These are phyloP conservation scores for Ophiobolus disseminans DNA, from an alignment of 2,329 filamentous ascomycete genomes.

Conservation along the genomic window DNA sequence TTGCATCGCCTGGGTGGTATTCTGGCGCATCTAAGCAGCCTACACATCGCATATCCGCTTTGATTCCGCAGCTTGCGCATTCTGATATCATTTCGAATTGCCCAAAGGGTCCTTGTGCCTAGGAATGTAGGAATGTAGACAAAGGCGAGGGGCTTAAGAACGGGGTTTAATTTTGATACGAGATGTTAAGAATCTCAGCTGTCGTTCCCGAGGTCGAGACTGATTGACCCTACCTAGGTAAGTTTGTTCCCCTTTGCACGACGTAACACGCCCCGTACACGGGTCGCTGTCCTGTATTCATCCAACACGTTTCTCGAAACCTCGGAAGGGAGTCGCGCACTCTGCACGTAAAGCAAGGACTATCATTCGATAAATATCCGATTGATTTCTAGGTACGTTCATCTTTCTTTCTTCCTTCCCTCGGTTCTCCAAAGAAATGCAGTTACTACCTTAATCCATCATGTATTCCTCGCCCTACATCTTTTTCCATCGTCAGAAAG, in stretches of 20 bases:
- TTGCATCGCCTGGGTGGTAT: slow-evolving; percentile 10
- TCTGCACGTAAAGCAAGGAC: background rate
- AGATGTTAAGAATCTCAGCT: too few species aligned
- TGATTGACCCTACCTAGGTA: too few species aligned
- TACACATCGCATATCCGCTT: slow-evolving; percentile 10
- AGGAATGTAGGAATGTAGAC: too few species aligned
- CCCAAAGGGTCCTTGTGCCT: too few species aligned
- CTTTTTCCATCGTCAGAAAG: slow-evolving; percentile 17
- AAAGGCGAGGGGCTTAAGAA: too few species aligned
- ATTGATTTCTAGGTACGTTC: background rate
- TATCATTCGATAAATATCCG: background rate
- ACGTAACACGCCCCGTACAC: too few species aligned
- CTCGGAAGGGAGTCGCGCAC: background rate
- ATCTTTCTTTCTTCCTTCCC: background rate
- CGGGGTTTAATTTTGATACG: too few species aligned
- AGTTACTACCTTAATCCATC: slow-evolving; percentile 3
- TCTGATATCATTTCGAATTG: too few species aligned
- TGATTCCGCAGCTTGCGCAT: slow-evolving; percentile 9
- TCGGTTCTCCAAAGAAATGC: background rate
- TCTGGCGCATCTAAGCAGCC: slow-evolving; percentile 12
- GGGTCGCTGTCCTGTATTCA: background rate
- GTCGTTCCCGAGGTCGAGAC: too few species aligned
- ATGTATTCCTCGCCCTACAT: slow-evolving; percentile 19
- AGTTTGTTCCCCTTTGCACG: too few species aligned
- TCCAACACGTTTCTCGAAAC: background rate